A percentile compares a stretch with the other conserved stretches of the same genome.
Evolutionary conservation across 1,284 basidiomycete genomes (phyloP).

Genomic region (Veloporphyrellus conicus): DNA sequence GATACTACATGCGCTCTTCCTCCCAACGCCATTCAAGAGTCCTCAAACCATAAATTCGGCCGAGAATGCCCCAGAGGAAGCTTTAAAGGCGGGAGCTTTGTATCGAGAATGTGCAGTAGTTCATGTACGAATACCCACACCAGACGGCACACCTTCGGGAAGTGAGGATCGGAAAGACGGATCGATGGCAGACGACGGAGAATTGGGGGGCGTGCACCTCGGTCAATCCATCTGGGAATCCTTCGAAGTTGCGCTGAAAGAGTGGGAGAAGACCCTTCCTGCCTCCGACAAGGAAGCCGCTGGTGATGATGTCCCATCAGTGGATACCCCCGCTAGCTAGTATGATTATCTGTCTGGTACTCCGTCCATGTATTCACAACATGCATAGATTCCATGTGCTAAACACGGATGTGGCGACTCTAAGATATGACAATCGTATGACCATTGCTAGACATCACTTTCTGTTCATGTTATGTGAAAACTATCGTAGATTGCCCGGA

Average conservation of each 20-base stretch:
- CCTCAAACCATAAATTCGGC: slow-evolving; percentile 7
- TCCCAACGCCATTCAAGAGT: slow-evolving; percentile 69
- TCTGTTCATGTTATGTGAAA: slow-evolving; percentile 9
- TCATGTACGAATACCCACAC: slow-evolving; percentile 41
- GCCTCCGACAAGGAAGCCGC: slow-evolving; percentile 20
- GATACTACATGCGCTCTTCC: slow-evolving; percentile 66
- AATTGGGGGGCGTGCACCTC: slow-evolving; percentile 61
- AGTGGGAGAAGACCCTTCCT: slow-evolving; percentile 50
- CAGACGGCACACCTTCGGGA: slow-evolving; percentile 23
- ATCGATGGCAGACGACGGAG: slow-evolving; percentile 54
- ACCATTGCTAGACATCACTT: slow-evolving; percentile 3
- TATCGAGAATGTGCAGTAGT: slow-evolving; percentile 71
- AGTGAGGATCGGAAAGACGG: slow-evolving; percentile 16
- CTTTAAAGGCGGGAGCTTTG: slow-evolving; percentile 69
- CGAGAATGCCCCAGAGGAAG: slow-evolving; percentile 41
- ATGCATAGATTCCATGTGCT: slow-evolving; percentile 1
- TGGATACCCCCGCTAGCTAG: slow-evolving; percentile 23
- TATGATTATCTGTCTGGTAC: background rate
- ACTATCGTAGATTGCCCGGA: slow-evolving; percentile 9
- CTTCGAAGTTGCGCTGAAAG: slow-evolving; percentile 59
- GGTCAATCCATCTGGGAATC: slow-evolving; percentile 71
- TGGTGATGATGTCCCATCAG: slow-evolving; percentile 23
- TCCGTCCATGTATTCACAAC: slow-evolving; percentile 1
- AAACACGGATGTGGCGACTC: background rate
- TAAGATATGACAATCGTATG: background rate